These are phyloP conservation scores for Fusarium buharicum DNA, from an alignment of 2,329 filamentous ascomycete species.

Conservation along the genomic window DNA sequence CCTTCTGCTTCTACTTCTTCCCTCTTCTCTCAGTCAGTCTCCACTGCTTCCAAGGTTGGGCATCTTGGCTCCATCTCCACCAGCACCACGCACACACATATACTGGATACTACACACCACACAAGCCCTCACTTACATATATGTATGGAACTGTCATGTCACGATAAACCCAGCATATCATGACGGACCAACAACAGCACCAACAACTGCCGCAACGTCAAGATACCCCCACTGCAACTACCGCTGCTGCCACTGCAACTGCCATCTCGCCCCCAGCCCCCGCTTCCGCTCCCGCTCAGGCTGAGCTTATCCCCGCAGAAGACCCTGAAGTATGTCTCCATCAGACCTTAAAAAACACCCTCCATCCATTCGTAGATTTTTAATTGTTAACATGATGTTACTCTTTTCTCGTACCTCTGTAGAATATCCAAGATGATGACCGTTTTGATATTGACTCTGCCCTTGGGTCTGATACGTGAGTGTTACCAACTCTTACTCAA, in stretches of 20 bases:
- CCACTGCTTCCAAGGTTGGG: not conserved
- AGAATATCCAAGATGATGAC: conserved; percentile 25
- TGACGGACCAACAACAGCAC: conserved; percentile 20
- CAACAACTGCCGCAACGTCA: not conserved
- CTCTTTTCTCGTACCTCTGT: conserved; percentile 4
- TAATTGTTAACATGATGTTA: conserved; percentile 11
- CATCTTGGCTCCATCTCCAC: not conserved
- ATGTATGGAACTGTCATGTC: not conserved
- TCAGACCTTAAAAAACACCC: not conserved
- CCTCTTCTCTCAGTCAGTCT: not conserved
- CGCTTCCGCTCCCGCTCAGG: conserved; percentile 23
- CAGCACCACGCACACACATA: not conserved
- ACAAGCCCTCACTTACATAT: not conserved
- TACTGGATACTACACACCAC: no score
- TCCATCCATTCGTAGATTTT: not conserved
- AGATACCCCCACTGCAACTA: conserved; percentile 25
- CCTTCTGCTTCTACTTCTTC: not conserved
- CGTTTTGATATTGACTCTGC: conserved; percentile 37
- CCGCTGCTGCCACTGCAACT: not conserved
- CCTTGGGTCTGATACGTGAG: conserved; percentile 40
- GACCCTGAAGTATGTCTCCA: conserved; percentile 33
- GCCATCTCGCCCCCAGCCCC: conserved; percentile 8
- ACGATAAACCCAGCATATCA: conserved; percentile 14
- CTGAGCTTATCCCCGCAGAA: conserved; percentile 37
- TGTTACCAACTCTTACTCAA: not conserved